phyloP scores from a whole-genome alignment of 2,329 filamentous ascomycete species.

The Neopestalotiopsis sp. region DNA sequence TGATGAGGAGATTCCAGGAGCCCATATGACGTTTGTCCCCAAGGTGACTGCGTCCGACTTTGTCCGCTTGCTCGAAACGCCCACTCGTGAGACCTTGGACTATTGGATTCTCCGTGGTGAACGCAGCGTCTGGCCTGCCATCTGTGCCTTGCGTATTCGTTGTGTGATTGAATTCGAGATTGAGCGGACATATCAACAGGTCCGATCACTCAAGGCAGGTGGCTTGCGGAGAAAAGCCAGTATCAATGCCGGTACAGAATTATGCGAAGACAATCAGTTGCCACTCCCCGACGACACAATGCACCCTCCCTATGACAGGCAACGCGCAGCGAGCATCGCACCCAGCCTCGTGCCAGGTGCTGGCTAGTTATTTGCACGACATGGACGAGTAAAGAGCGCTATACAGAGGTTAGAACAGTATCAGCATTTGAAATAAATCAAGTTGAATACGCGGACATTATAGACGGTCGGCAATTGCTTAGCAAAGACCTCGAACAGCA shows the following conservation, averaged over 20 bases:
- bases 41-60: constrained; percentile 78
- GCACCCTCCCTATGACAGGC: not conserved
- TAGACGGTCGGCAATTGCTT: too few relatives aligned
- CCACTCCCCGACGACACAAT: not conserved
- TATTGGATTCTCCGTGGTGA: constrained; percentile 90
- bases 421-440: not conserved
- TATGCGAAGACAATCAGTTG: not conserved
- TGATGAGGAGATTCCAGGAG: constrained; percentile 80
- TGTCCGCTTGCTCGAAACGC: constrained; percentile 79
- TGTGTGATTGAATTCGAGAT: constrained; percentile 88
- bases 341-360: not conserved
- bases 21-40: constrained; percentile 82
- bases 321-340: not conserved
- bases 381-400: not conserved
- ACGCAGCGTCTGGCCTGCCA: constrained; percentile 87
- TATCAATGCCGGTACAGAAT: constrained; percentile 21
- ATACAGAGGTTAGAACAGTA: not conserved
- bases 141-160: constrained; percentile 80
- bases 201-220: constrained; percentile 66
- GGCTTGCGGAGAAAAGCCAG: constrained; percentile 53
- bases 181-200: constrained; percentile 82
- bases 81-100: constrained; percentile 75
- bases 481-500: too few relatives aligned
- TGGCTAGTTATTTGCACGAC: not conserved
- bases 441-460: not conserved